These are phyloP conservation scores for Pseudogymnoascus sp. DNA, from an alignment of 2,329 filamentous ascomycete species.

Conservation along the genomic window DNA sequence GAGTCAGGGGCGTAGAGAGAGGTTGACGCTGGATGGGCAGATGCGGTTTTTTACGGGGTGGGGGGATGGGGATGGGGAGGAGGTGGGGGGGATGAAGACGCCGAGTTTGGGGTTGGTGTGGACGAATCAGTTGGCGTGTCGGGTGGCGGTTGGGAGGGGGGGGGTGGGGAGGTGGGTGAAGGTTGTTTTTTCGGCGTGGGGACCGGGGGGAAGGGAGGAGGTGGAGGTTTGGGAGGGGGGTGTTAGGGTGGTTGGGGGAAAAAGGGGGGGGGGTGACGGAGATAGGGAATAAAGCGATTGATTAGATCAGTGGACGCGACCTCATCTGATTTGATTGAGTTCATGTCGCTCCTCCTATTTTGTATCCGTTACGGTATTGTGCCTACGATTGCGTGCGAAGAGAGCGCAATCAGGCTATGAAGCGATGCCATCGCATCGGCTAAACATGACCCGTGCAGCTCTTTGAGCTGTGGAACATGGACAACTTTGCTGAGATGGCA, in stretches of 20 bases:
- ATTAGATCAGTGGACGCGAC: neutral
- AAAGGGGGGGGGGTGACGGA: neutral
- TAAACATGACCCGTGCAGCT: neutral
- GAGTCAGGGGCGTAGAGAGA: slow-evolving; percentile 27
- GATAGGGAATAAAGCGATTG: neutral
- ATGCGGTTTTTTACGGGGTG: slow-evolving; percentile 94
- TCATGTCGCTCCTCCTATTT: neutral
- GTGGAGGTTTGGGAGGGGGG: slow-evolving; percentile 70
- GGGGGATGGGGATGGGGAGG: slow-evolving; percentile 56
- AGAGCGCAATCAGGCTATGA: neutral
- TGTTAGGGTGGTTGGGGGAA: slow-evolving; percentile 29
- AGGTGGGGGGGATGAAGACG: slow-evolving; percentile 55
- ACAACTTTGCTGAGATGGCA: neutral
- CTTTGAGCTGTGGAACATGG: neutral
- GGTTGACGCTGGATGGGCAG: slow-evolving; percentile 71
- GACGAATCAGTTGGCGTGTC: slow-evolving; percentile 78
- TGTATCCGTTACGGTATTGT: neutral
- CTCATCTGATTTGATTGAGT: neutral
- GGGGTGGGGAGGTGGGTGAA: slow-evolving; percentile 72
- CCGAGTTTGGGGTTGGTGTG: slow-evolving; percentile 82
- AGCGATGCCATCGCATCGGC: neutral
- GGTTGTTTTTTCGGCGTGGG: slow-evolving; percentile 81
- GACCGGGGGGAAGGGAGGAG: slow-evolving; percentile 47
- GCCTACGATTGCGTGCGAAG: neutral
- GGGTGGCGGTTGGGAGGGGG: slow-evolving; percentile 65